These are phyloP conservation scores for Yamadazyma sp. DNA, from an alignment of 1,139 yeast species.

Conservation along the genomic window DNA sequence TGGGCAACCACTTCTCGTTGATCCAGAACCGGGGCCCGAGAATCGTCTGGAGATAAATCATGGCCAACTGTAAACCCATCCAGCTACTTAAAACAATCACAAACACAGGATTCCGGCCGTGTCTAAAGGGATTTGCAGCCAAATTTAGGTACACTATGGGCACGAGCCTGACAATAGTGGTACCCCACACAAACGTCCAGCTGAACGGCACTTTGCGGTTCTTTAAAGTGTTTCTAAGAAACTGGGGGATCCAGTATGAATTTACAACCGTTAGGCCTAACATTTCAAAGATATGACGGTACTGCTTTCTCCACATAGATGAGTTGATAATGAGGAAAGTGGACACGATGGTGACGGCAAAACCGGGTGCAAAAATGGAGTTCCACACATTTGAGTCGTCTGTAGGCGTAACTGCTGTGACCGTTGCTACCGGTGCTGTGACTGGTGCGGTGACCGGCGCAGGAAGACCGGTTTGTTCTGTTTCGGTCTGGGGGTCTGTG, in stretches of 20 bases:
- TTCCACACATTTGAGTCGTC: constrained; percentile 34
- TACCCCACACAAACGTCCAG: constrained; percentile 72
- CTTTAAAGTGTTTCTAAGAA: constrained; percentile 70
- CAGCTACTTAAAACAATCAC: constrained; percentile 48
- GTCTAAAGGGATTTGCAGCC: constrained; percentile 46
- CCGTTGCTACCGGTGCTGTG: too few relatives aligned
- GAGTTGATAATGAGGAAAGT: constrained; percentile 60
- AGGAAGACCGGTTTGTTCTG: constrained; percentile 10
- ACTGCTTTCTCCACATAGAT: constrained; percentile 59
- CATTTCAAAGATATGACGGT: constrained; percentile 61
- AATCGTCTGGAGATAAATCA: constrained; percentile 60
- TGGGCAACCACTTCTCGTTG: constrained; percentile 70
- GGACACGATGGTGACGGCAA: constrained; percentile 57
- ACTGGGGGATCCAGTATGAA: constrained; percentile 92
- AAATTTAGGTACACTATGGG: constrained; percentile 68
- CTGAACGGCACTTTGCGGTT: constrained; percentile 67
- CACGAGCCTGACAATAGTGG: constrained; percentile 57
- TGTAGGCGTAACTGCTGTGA: too few relatives aligned
- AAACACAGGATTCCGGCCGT: constrained; percentile 54
- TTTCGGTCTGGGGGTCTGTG: constrained; percentile 6
- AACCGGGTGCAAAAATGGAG: constrained; percentile 60
- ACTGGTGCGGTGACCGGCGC: constrained; percentile 11
- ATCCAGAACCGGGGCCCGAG: constrained; percentile 85
- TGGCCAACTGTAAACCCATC: constrained; percentile 54
- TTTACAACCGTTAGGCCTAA: constrained; percentile 50